phyloP scores from a whole-genome alignment of 768 basidiomycete genomes.

The Trametes cingulata region DNA sequence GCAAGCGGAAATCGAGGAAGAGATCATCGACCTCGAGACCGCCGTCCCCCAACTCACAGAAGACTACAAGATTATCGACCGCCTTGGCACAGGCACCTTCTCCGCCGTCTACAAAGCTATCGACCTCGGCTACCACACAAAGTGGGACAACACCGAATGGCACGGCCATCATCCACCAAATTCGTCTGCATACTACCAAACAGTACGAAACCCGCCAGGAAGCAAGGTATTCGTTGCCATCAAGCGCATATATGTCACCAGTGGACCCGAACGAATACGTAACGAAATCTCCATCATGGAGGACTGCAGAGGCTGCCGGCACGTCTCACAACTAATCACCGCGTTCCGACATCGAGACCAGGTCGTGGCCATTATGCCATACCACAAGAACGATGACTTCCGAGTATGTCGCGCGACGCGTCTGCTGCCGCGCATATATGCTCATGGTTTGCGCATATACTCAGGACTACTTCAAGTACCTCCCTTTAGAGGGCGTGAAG shows the following conservation, averaged over 20 bases:
- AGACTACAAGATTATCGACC: conserved; percentile 81
- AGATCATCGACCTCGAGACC: conserved; percentile 71
- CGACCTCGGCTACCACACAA: conserved; percentile 71
- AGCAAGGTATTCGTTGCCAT: conserved; percentile 83
- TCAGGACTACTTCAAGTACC: conserved; percentile 74
- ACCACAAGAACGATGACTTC: conserved; percentile 90
- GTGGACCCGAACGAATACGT: conserved; percentile 85
- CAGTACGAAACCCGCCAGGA: conserved; percentile 40
- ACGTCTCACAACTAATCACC: conserved; percentile 91
- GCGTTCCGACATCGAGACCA: conserved; percentile 92
- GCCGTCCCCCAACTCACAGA: conserved; percentile 64
- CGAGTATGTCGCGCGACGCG: conserved; percentile 55
- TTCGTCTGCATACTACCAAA: conserved; percentile 70
- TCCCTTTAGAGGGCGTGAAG: conserved; percentile 78
- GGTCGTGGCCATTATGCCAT: conserved; percentile 93
- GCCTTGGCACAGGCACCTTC: conserved; percentile 96
- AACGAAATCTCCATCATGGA: conserved; percentile 94
- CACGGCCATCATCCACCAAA: conserved; percentile 59
- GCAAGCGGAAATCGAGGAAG: conserved; percentile 68
- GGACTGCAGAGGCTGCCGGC: conserved; percentile 78
- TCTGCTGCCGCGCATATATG: neutral
- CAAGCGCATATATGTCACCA: conserved; percentile 97
- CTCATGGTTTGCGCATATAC: conserved; percentile 26
- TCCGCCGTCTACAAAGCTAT: conserved; percentile 99
- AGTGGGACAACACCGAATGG: conserved; percentile 79